Conservation (phyloP, 352 stramenopile genomes). For the Pythium volutum region DNA sequence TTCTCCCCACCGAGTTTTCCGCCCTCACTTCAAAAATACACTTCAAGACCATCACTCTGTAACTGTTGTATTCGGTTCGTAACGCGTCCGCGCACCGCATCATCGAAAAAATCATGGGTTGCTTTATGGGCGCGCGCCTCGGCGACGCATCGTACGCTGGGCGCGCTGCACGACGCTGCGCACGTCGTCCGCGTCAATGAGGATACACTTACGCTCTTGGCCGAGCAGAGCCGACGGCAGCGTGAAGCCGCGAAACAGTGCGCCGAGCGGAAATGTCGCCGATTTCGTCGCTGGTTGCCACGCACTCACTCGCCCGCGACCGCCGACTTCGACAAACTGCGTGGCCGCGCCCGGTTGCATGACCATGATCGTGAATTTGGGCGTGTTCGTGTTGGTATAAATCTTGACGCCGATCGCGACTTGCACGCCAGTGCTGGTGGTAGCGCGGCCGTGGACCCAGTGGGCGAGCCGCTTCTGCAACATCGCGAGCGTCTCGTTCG, state of each 20-base stretch:
- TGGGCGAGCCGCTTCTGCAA: not conserved
- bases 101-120: not conserved
- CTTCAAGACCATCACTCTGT: not conserved
- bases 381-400: not conserved
- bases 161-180: slow-evolving; percentile 8
- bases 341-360: not conserved
- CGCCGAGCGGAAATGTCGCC: slow-evolving; percentile 4
- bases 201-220: not conserved
- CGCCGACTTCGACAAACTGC: slow-evolving; percentile 6
- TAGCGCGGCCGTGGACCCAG: slow-evolving; percentile 1
- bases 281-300: not conserved
- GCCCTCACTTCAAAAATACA: slow-evolving; percentile 6
- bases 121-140: not conserved
- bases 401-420: slow-evolving; percentile 18
- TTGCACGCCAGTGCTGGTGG: not conserved
- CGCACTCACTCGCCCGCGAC: not conserved
- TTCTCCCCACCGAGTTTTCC: too few relatives aligned
- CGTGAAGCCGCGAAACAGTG: slow-evolving; percentile 5
- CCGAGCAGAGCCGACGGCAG: not conserved
- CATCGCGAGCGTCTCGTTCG: slow-evolving; percentile 8
- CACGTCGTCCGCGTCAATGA: slow-evolving; percentile 6
- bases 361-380: not conserved
- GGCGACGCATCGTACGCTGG: not conserved
- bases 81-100: not conserved
- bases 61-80: not conserved